Evolutionary conservation across 1,284 basidiomycete species (phyloP), one percentile per base, ranked within the genome.

Genomic region (Phylloboletellus chloephorus): DNA sequence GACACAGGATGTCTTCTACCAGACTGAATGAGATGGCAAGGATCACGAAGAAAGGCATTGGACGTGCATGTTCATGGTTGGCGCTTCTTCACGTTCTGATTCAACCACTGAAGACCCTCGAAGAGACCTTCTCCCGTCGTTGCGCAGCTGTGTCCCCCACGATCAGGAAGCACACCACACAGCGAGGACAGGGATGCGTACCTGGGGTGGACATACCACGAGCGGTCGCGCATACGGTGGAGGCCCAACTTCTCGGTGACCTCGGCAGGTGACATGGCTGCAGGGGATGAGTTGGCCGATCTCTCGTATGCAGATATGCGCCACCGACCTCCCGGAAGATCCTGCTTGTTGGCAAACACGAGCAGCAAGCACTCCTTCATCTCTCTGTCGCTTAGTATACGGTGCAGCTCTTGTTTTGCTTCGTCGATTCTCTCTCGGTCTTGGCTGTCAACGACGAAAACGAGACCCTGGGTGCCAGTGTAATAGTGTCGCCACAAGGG

Each of bases 331-430:
- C 91, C 93, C 11, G 93, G 93, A 50, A 99, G 69, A 78, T 99
- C 96, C 69, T 99, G 96, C 71, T 99, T 99, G 72, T 97, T 99
- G 16, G 96, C 95, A 71, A 99, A 98, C 24, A 99, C 95, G 48
- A 98, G 82, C 60, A 98, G 65, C 45, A 98, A 66, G 61, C 94
- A 98, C 54, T 98, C 93, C 67, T 90, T 90, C 95, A 99, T 98
- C 67, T 99, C 96, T 49, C 95, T 74, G 66, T 98, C 95, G 50
- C 88, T 88, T 61, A 99, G 74, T 69, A 99, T 98, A 42, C 94
- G 80, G 62, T 98, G 95, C 36, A 99, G 71, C 67, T 98, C 95
- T 61, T 91, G 86, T 56, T 92, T 85, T 26, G 95, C 96, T 67
- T 98, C 96, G 60, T 97, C 94, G 58, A 99, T 87, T 49, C 95